Base-by-base conservation (phyloP, 805 yeast genomes). In the Ogataea trehaloabstinens region DNA sequence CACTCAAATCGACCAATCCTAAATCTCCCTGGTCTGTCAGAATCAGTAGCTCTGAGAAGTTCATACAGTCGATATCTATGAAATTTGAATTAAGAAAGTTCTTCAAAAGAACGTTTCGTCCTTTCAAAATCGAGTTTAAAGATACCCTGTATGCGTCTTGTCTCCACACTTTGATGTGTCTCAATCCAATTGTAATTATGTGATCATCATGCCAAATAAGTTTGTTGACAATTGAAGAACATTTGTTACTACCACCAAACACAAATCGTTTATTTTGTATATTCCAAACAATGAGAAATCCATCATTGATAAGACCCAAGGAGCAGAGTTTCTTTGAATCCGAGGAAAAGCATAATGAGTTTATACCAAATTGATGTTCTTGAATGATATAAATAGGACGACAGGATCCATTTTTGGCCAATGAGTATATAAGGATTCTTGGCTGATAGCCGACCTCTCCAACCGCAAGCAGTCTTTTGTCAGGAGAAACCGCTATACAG, bases 391-490 rank as follows among this genome's bases (percentile, higher is more conserved):
- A 73, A 5, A 80, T 56, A 1, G 87, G 85, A n/a, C 53, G 58
- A 4, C 61, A 51, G 10, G 64, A 51, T 33, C 77, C 67, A 44
- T 70, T 70, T 12, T 71, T 65, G 0, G 81, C 80, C 12, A 80
- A 58, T 2, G 85, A 78, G 51, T 71, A 82, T 11, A 82, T 48
- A 16, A 81, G 58, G 2, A 84, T 68, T 15, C 89, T 64, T 1
- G 91, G 91, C 46, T 72, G 77, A 44, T 79, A 80, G 0, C 90
- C 90, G 0, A 71, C 57, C 52, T 84, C 91, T 2, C 91, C 91
- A 12, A 82, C 76, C 0, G 88, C 88, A 19, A 84, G 55, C 4
- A 76, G 48, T 31, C 59, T 66, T 27, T 65, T 68, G 52, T 76
- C 74, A 0, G 83, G 77, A 0, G 86, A 72, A 4, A 82, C 60